Percentiles rank a stretch among this genome's conserved stretches.
These are phyloP conservation scores for Dryadomyces sulphureus DNA, from an alignment of 2,329 filamentous ascomycete genomes.

Conservation along the genomic window DNA sequence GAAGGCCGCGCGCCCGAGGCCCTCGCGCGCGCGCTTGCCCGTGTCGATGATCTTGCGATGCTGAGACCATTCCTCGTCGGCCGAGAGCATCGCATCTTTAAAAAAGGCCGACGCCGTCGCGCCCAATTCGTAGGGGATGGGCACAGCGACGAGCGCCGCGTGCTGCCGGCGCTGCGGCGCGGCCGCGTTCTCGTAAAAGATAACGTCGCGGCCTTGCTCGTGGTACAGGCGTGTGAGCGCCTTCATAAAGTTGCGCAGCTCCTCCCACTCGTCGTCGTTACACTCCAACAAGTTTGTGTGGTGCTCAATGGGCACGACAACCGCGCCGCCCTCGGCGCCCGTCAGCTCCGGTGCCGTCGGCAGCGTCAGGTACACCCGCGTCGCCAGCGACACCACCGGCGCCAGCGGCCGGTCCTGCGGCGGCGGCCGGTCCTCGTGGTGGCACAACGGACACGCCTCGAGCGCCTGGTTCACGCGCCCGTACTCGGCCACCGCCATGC, in stretches of 20 bases:
- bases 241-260: conserved; percentile 99
- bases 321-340: conserved; percentile 54
- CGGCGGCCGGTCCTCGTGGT: conserved; percentile 65
- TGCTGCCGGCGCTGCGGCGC: conserved; percentile 64
- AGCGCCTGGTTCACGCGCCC: conserved; percentile 79
- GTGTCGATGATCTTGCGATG: conserved; percentile 94
- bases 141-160: conserved; percentile 72
- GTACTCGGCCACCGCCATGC: conserved; percentile 73
- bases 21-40: conserved; percentile 44
- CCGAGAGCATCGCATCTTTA: conserved; percentile 75
- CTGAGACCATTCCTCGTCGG: conserved; percentile 90
- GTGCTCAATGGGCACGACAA: conserved; percentile 82
- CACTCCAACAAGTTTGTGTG: conserved; percentile 87
- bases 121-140: conserved; percentile 80
- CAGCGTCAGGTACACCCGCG: conserved; percentile 74
- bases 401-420: conserved; percentile 58
- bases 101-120: conserved; percentile 91
- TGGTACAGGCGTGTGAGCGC: conserved; percentile 86
- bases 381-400: conserved; percentile 73
- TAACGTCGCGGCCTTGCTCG: conserved; percentile 75
- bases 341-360: conserved; percentile 80
- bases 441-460: conserved; percentile 78
- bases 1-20: conserved; percentile 69
- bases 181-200: conserved; percentile 97
- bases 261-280: conserved; percentile 98